phyloP scores from a whole-genome alignment of 164 flowering plant species.

The Warburgia ugandensis region DNA sequence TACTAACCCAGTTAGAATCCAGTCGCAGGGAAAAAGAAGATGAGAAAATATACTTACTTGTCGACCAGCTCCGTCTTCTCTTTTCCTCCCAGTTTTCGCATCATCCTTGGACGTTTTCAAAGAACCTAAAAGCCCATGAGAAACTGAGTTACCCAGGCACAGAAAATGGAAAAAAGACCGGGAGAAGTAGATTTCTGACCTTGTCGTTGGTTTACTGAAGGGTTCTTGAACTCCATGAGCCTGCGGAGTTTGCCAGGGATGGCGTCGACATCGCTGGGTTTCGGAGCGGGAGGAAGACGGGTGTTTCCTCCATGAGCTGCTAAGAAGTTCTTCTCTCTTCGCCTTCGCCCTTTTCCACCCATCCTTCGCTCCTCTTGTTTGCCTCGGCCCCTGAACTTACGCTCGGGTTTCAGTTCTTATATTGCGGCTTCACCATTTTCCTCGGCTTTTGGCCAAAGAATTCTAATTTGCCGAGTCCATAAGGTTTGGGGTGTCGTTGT shows the following conservation, averaged over 20 bases:
- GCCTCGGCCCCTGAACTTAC: too few species aligned
- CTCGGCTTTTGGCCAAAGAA: too few species aligned
- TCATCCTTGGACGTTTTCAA: conserved; percentile 9
- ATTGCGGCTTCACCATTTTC: too few species aligned
- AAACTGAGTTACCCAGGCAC: background rate
- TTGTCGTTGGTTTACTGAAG: conserved; percentile 1
- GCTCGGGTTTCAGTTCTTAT: too few species aligned
- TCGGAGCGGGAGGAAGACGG: conserved; percentile 89
- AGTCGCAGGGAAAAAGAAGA: background rate
- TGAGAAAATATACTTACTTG: conserved; percentile 11
- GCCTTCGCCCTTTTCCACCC: conserved; percentile 73
- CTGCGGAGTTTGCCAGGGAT: conserved; percentile 40
- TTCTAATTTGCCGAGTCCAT: too few species aligned
- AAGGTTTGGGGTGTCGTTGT: too few species aligned
- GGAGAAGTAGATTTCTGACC: conserved; percentile 11
- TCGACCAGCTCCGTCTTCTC: conserved; percentile 5
- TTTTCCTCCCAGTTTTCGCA: conserved; percentile 8
- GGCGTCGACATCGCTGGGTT: conserved; percentile 63
- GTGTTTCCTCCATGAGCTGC: conserved; percentile 68
- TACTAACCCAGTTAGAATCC: too few species aligned
- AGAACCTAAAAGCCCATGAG: conserved; percentile 18
- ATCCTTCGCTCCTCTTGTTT: too few species aligned
- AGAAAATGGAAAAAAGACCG: background rate
- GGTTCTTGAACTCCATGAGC: conserved; percentile 14
- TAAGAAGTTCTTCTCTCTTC: conserved; percentile 77